A percentile compares a stretch with the other conserved stretches of the same genome.
Evolutionary conservation across 768 basidiomycete species (phyloP).

Genomic region (Mycena leptocephala): DNA sequence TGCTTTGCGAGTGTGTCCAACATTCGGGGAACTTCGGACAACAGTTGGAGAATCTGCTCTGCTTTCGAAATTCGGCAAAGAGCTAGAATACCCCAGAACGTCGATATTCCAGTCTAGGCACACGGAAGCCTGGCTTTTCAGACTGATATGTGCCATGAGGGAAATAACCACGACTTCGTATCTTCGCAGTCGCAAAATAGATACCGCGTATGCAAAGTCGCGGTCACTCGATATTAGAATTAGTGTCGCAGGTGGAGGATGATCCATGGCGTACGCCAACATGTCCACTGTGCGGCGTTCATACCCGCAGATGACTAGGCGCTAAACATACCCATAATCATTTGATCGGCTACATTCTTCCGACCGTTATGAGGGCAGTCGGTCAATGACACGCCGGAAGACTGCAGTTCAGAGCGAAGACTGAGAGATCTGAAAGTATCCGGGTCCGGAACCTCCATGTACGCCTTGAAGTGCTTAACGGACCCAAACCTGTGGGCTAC

Average conservation of each 20-base stretch:
- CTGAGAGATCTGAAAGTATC: conserved; percentile 49
- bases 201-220: conserved; percentile 78
- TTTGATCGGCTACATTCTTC: conserved; percentile 64
- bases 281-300: conserved; percentile 68
- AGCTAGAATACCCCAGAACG: conserved; percentile 45
- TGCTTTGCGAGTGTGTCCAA: background rate
- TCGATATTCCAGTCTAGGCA: conserved; percentile 67
- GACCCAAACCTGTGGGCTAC: conserved; percentile 66
- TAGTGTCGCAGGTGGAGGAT: conserved; percentile 66
- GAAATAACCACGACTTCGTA: conserved; percentile 70
- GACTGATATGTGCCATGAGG: conserved; percentile 58
- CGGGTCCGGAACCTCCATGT: conserved; percentile 62
- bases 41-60: background rate
- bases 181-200: conserved; percentile 67
- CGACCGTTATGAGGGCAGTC: conserved; percentile 55
- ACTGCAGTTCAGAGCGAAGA: conserved; percentile 64
- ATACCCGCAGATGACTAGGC: background rate
- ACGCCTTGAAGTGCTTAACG: conserved; percentile 70
- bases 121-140: conserved; percentile 70
- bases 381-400: conserved; percentile 63
- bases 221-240: conserved; percentile 79
- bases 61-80: background rate
- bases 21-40: background rate
- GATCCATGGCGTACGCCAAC: conserved; percentile 78
- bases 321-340: conserved; percentile 61